phyloP scores from a whole-genome alignment of 2,329 filamentous ascomycete species.

The Dothideomycetes sp. region DNA sequence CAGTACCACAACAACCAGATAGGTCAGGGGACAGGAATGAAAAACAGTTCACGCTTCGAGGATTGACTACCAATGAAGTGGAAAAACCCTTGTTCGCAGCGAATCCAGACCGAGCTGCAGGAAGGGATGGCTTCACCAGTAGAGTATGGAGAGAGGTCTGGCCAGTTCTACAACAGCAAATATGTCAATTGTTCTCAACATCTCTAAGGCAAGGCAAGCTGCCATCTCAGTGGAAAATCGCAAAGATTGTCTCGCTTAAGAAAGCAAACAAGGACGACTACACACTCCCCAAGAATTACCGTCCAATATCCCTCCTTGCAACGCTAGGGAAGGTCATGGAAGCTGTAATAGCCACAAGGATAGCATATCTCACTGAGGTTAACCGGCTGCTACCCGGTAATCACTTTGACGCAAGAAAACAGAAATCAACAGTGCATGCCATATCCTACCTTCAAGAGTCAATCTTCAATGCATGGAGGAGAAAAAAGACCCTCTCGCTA shows the following conservation, averaged over 20 bases:
- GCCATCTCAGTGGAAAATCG: slow-evolving; percentile 20
- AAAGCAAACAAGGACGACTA: slow-evolving; percentile 22
- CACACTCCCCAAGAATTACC: slow-evolving; percentile 20
- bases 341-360: slow-evolving; percentile 24
- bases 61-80: background rate
- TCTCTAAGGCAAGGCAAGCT: slow-evolving; percentile 19
- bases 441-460: slow-evolving; percentile 25
- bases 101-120: slow-evolving; percentile 14
- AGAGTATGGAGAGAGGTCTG: slow-evolving; percentile 20
- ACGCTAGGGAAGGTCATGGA: slow-evolving; percentile 25
- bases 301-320: slow-evolving; percentile 22
- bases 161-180: slow-evolving; percentile 19
- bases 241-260: slow-evolving; percentile 22
- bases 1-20: background rate
- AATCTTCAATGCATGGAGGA: slow-evolving; percentile 25
- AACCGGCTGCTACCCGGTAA: slow-evolving; percentile 27
- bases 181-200: slow-evolving; percentile 18
- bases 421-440: slow-evolving; percentile 28
- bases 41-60: background rate
- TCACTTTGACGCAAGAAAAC: slow-evolving; percentile 31
- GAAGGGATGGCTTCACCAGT: slow-evolving; percentile 15
- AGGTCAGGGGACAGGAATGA: background rate
- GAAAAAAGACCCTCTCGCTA: slow-evolving; percentile 25
- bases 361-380: slow-evolving; percentile 25
- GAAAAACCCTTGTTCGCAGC: slow-evolving; percentile 4